Percentiles rank a stretch among this genome's conserved stretches.
Evolutionary conservation across 2,329 filamentous ascomycete genomes (phyloP).

Genomic region (Fusarium haematococcum): DNA sequence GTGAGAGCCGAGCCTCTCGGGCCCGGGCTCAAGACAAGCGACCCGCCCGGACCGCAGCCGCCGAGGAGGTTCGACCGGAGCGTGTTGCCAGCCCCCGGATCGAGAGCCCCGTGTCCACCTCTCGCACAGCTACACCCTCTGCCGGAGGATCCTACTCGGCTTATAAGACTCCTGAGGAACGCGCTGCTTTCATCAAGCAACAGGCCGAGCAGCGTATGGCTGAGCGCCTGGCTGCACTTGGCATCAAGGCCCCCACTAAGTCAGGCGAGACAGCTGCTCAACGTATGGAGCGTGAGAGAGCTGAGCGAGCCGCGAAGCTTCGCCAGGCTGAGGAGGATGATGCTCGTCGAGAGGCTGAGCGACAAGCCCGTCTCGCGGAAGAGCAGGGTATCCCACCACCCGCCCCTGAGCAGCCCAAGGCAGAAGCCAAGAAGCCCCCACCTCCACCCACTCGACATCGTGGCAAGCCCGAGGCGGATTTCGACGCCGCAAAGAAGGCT

Average conservation of each 20-base stretch:
- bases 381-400: constrained; percentile 77
- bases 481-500: constrained; percentile 65
- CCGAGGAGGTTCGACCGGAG: constrained; percentile 58
- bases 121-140: constrained; percentile 62
- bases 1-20: constrained; percentile 82
- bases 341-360: constrained; percentile 85
- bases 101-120: constrained; percentile 65
- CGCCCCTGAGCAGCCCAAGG: constrained; percentile 58
- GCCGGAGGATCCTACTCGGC: constrained; percentile 78
- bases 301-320: constrained; percentile 87
- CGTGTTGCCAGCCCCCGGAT: constrained; percentile 57
- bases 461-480: constrained; percentile 69
- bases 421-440: constrained; percentile 72
- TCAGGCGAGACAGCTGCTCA: constrained; percentile 84
- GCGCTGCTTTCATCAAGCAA: constrained; percentile 95
- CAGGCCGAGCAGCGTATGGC: constrained; percentile 98
- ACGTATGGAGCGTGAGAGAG: constrained; percentile 86
- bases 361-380: constrained; percentile 83
- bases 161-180: constrained; percentile 91
- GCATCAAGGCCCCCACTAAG: constrained; percentile 86
- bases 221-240: constrained; percentile 91
- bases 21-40: constrained; percentile 71
- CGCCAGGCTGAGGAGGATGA: constrained; percentile 95
- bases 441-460: constrained; percentile 84
- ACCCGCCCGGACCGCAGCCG: constrained; percentile 55